Conservation (phyloP, 192 early-diverging fungal genomes). For the Radiomyces spectabilis region DNA sequence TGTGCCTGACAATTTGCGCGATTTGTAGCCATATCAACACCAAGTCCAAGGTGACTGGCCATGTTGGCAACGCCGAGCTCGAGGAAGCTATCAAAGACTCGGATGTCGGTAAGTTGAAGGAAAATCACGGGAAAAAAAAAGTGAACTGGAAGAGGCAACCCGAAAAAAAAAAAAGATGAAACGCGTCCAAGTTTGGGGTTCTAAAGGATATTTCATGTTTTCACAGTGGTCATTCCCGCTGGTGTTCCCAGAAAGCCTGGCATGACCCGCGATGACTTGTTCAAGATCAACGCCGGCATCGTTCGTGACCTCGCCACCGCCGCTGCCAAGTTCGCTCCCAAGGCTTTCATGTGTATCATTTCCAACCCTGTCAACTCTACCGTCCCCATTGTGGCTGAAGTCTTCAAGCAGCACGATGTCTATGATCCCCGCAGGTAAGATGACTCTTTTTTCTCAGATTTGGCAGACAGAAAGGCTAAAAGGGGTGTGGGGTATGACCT, state of each 20-base stretch:
- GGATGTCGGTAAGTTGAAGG: conserved; percentile 30
- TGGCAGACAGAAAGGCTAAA: neutral
- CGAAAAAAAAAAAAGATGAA: too few relatives aligned
- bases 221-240: conserved; percentile 85
- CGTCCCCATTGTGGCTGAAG: conserved; percentile 92
- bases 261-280: conserved; percentile 98
- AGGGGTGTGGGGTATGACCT: neutral
- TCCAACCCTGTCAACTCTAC: conserved; percentile 99
- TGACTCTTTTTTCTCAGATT: neutral
- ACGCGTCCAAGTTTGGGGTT: too few relatives aligned
- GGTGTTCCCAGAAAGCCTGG: conserved; percentile 98
- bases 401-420: conserved; percentile 82
- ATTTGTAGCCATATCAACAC: conserved; percentile 75
- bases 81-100: conserved; percentile 59
- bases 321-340: conserved; percentile 73
- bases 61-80: conserved; percentile 59
- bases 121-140: too few relatives aligned
- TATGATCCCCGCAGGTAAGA: conserved; percentile 70
- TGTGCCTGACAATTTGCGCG: neutral
- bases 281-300: conserved; percentile 97
- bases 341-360: conserved; percentile 84
- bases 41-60: conserved; percentile 62
- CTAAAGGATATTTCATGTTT: neutral
- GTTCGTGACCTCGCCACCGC: conserved; percentile 77
- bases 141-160: too few relatives aligned